phyloP scores from a whole-genome alignment of 495 filamentous ascomycete genomes.

The Neurospora sp. region DNA sequence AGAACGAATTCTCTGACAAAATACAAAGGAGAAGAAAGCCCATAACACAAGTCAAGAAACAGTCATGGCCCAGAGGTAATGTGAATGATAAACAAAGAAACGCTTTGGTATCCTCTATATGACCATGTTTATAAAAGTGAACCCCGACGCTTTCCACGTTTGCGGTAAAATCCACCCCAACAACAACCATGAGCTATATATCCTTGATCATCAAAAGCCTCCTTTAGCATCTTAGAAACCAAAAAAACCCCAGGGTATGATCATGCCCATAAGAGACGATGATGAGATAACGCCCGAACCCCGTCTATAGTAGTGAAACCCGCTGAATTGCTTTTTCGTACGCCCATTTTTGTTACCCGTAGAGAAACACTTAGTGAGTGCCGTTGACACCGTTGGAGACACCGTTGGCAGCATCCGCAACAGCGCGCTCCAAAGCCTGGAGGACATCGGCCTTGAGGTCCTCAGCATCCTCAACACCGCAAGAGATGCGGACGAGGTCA shows the following conservation, averaged over 20 bases:
- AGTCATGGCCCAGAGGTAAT: background rate
- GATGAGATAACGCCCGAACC: background rate
- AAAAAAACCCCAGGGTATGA: background rate
- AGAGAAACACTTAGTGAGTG: background rate
- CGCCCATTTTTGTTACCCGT: background rate
- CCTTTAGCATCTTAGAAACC: background rate
- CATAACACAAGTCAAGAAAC: background rate
- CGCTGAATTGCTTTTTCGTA: background rate
- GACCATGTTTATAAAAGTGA: background rate
- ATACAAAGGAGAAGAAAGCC: background rate
- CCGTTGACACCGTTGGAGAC: constrained; percentile 13
- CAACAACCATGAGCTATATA: background rate
- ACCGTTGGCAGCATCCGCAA: constrained; percentile 32
- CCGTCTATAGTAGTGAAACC: background rate
- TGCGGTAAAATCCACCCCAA: background rate
- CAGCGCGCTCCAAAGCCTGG: constrained; percentile 70
- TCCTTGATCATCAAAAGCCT: background rate
- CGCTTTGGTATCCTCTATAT: background rate
- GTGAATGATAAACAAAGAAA: background rate
- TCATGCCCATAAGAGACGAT: background rate
- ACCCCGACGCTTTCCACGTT: background rate
- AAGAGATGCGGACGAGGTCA: constrained; percentile 89
- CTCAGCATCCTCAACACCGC: constrained; percentile 83
- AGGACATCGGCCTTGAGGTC: constrained; percentile 79
- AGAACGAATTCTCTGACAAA: background rate